Percentiles rank a stretch among this genome's conserved stretches.
These are phyloP conservation scores for Serendipita indica DNA, from an alignment of 768 basidiomycete genomes.

Conservation along the genomic window DNA sequence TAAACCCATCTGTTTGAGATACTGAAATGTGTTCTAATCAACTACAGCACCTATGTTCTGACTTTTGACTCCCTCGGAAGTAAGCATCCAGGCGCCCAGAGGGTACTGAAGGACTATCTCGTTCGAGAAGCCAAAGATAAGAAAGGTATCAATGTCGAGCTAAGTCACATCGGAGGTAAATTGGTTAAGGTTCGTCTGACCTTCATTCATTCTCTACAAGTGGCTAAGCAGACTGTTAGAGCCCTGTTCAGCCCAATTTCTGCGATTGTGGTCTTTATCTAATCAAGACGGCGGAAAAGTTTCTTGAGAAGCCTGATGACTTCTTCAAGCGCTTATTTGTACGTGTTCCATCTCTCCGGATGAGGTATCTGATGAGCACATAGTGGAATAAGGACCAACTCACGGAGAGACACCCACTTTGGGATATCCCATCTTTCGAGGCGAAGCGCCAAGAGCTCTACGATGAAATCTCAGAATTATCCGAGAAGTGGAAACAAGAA, in stretches of 20 bases:
- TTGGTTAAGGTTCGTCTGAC: constrained; percentile 34
- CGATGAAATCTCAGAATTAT: background rate
- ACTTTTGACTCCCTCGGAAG: constrained; percentile 80
- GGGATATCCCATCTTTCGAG: background rate
- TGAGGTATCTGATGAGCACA: background rate
- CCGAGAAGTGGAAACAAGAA: background rate
- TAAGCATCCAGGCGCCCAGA: constrained; percentile 50
- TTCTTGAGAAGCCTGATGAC: constrained; percentile 46
- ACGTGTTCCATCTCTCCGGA: background rate
- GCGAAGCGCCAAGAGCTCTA: background rate
- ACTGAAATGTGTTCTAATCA: background rate
- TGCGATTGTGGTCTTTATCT: constrained; percentile 91
- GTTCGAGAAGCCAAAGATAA: constrained; percentile 66
- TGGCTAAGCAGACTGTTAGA: constrained; percentile 30
- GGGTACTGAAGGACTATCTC: constrained; percentile 52
- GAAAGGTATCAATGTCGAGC: constrained; percentile 23
- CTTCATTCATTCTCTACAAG: background rate
- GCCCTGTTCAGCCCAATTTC: constrained; percentile 76
- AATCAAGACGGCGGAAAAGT: constrained; percentile 67
- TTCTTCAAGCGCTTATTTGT: constrained; percentile 37
- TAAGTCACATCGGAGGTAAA: constrained; percentile 31
- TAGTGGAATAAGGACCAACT: background rate
- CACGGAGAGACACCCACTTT: background rate
- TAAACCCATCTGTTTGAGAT: background rate
- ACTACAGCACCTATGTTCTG: constrained; percentile 58